phyloP scores from a whole-genome alignment of 495 filamentous ascomycete species.

The Emericellopsis terricola region DNA sequence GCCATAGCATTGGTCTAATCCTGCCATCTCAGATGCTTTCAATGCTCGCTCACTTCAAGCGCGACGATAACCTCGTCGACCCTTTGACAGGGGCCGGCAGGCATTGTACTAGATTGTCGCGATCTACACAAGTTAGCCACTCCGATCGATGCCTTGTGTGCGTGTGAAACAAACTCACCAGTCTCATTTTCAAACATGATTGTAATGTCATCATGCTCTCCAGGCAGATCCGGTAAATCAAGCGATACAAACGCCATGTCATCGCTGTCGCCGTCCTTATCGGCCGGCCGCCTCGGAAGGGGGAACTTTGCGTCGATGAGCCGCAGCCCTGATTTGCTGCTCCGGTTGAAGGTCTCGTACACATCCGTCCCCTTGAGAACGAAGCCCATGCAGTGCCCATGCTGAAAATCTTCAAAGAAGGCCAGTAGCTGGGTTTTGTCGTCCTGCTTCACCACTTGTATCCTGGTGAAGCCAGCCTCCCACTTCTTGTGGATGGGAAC shows the following conservation, averaged over 20 bases:
- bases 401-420: slow-evolving; percentile 69
- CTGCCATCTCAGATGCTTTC: too few relatives aligned
- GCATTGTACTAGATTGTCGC: slow-evolving; percentile 21
- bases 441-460: slow-evolving; percentile 55
- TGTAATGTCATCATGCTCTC: slow-evolving; percentile 78
- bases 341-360: slow-evolving; percentile 51
- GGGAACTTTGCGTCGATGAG: slow-evolving; percentile 85
- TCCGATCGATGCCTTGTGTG: too few relatives aligned
- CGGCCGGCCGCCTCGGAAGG: slow-evolving; percentile 44
- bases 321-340: slow-evolving; percentile 47
- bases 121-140: slow-evolving; percentile 20
- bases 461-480: slow-evolving; percentile 54
- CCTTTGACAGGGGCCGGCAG: slow-evolving; percentile 30
- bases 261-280: slow-evolving; percentile 18
- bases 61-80: slow-evolving; percentile 10
- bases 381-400: slow-evolving; percentile 78
- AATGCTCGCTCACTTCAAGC: slow-evolving; percentile 3
- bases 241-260: slow-evolving; percentile 57
- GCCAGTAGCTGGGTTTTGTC: slow-evolving; percentile 59
- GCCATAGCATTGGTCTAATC: too few relatives aligned
- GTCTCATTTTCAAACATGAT: slow-evolving; percentile 63
- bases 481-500: slow-evolving; percentile 86
- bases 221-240: slow-evolving; percentile 72
- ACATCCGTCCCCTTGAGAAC: slow-evolving; percentile 61
- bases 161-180: slow-evolving; percentile 34